Percentiles rank a stretch among this genome's conserved stretches.
Evolutionary conservation across 345 rosid genomes (phyloP).

Genomic region (Camelina sativa): DNA sequence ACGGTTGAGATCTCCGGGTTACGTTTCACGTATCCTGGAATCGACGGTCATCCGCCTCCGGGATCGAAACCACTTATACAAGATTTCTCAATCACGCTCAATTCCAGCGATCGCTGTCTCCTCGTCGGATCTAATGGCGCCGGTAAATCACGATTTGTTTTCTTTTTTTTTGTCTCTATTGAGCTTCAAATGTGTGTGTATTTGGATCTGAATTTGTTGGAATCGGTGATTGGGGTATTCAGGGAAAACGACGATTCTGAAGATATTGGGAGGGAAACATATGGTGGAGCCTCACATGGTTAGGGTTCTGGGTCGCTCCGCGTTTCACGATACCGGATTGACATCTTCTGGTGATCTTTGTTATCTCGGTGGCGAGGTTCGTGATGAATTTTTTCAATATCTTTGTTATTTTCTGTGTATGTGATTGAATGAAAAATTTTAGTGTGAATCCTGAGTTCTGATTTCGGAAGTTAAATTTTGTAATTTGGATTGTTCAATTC

Average conservation of each 20-base stretch:
- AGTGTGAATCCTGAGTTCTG: not conserved
- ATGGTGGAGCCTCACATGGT: constrained; percentile 98
- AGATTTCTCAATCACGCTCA: constrained; percentile 63
- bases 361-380: constrained; percentile 97
- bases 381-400: not conserved
- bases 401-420: not conserved
- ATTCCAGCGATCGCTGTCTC: constrained; percentile 80
- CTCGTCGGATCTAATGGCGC: constrained; percentile 99
- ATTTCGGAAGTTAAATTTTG: not conserved
- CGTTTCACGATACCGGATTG: constrained; percentile 89
- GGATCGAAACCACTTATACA: constrained; percentile 81
- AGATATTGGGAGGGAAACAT: constrained; percentile 95
- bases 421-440: constrained; percentile 8
- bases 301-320: constrained; percentile 80
- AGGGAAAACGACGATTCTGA: constrained; percentile 93
- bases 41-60: constrained; percentile 93
- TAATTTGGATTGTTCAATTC: not conserved
- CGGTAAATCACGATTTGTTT: constrained; percentile 47
- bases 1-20: constrained; percentile 75
- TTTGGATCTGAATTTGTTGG: not conserved
- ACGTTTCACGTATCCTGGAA: constrained; percentile 91
- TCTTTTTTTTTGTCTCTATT: too few species aligned
- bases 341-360: constrained; percentile 88
- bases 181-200: not conserved
- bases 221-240: not conserved